Evolutionary conservation across 208 protist species (phyloP).

Genomic region (Porcisia hertigi): DNA sequence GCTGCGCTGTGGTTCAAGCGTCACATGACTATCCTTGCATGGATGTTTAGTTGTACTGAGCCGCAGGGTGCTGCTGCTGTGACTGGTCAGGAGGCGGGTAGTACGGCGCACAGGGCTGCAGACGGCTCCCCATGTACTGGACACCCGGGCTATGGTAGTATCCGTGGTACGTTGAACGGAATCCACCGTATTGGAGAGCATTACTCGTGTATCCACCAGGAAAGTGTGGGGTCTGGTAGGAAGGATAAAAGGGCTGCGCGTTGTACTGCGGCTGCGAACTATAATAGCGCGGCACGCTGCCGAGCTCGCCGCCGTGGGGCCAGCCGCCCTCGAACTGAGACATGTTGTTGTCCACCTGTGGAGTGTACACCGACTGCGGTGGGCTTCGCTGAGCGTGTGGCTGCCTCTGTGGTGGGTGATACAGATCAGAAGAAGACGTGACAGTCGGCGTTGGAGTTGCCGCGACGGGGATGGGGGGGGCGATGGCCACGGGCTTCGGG

Average conservation of each 20-base stretch:
- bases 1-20: background rate
- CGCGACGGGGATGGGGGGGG: constrained; percentile 10
- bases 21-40: background rate
- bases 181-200: constrained; percentile 22
- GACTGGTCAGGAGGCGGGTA: constrained; percentile 38
- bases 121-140: constrained; percentile 27
- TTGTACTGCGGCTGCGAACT: constrained; percentile 29
- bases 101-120: constrained; percentile 50
- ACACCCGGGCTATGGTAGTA: constrained; percentile 31
- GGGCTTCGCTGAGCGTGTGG: background rate
- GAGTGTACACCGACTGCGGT: constrained; percentile 1
- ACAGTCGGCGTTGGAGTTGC: constrained; percentile 9
- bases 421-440: constrained; percentile 29
- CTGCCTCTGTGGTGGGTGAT: background rate
- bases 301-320: constrained; percentile 34
- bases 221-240: constrained; percentile 25
- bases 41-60: constrained; percentile 8
- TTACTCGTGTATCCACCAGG: constrained; percentile 22
- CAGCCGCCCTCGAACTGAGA: constrained; percentile 2
- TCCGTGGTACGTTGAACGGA: constrained; percentile 14
- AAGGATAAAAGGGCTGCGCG: constrained; percentile 32
- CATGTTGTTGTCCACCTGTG: constrained; percentile 16
- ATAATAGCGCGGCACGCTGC: constrained; percentile 38
- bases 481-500: background rate
- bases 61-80: constrained; percentile 27